Base-by-base conservation (phyloP, 768 basidiomycete genomes). In the Lentinula sp. region DNA sequence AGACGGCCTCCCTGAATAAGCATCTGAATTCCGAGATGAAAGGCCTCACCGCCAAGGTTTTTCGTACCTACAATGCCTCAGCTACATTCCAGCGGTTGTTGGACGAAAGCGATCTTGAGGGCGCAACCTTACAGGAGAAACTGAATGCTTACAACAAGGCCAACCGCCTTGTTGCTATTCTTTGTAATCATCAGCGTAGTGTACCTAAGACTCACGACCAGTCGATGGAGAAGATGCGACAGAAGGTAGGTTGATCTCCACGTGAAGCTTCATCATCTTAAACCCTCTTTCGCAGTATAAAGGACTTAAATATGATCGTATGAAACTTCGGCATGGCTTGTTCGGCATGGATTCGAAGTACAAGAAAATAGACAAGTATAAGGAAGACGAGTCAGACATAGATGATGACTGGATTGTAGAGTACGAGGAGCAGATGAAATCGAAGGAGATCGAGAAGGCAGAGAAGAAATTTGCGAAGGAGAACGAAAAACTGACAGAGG, bases 1-100 rank as follows among this genome's bases (percentile, higher is more conserved):
- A 97, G 93, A 93, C 97, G 2, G 77, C 82, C 6, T 78, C 80
- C 7, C 76, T 99, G 62, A 99, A 99, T 77, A 95, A 95, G 71
- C 94, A 98, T 73, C 80, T 99, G 62, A 85, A 84, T 49, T 85
- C 83, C 33, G 94, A 96, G 72, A 99, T 98, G 97, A 92, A 95
- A 63, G 97, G 97, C 16, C 82, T 99, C 32, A 96, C 97, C 0
- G 97, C 97, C 61, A 99, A 99, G 73, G 97, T 99, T 32, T 99
- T 99, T 81, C 96, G 97, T 93, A 99, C 97, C 56, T 99, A 91
- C 78, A 99, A 99, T 69, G 97, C 97, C 23, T 98, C 97, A 28
- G 87, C 85, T 70, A 97, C 96, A 2, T 97, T 98, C 79, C 94
- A 98, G 71, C 80, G 90, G 49, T 86, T 96, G 64, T 78, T 98